Base-by-base conservation (phyloP, 345 rosid species). In the Bruguiera parviflora region DNA sequence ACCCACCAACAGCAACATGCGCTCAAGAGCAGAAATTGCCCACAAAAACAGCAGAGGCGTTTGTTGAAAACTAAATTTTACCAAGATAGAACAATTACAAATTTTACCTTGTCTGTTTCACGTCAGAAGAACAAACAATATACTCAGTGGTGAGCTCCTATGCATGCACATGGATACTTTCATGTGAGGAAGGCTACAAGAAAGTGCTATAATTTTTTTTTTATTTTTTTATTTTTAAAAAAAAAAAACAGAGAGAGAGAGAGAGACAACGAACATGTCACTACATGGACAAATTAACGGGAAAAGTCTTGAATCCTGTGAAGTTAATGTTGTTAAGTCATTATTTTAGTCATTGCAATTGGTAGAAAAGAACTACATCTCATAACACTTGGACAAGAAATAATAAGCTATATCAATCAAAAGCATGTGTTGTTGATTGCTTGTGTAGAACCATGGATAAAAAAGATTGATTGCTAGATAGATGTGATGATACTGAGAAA, bases 1-100 rank as follows among this genome's bases (percentile, higher is more conserved):
- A 27, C 98, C 99, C 46, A 86, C 83, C 65, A 92, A 78, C 29
- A 89, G 71, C 78, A 92, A 78, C 64, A 81, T 87, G 64, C 85
- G 84, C 80, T 86, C 83, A 67, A 88, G 69, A 63, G 79, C 66
- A 71, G 81, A 58, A 24, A 75, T 61, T 53, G 65, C 84, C 92
- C 91, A 79, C 76, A 78, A 69, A 68, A 57, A 60, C n/a, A n/a
- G n/a, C n/a, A n/a, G n/a, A n/a, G n/a, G n/a, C n/a, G n/a, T n/a
- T n/a, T n/a, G n/a, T n/a, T n/a, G n/a, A n/a, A n/a, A n/a, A n/a
- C n/a, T n/a, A n/a, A n/a, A n/a, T n/a, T n/a, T n/a, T n/a, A n/a
- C n/a, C n/a, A n/a, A n/a, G n/a, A n/a, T n/a, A n/a, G n/a, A n/a
- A n/a, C n/a, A n/a, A n/a, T n/a, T n/a, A n/a, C n/a, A n/a, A n/a